Evolutionary conservation across 2,329 filamentous ascomycete genomes (phyloP), one percentile per base, ranked within the genome.

Genomic region (Penicillium sp.): DNA sequence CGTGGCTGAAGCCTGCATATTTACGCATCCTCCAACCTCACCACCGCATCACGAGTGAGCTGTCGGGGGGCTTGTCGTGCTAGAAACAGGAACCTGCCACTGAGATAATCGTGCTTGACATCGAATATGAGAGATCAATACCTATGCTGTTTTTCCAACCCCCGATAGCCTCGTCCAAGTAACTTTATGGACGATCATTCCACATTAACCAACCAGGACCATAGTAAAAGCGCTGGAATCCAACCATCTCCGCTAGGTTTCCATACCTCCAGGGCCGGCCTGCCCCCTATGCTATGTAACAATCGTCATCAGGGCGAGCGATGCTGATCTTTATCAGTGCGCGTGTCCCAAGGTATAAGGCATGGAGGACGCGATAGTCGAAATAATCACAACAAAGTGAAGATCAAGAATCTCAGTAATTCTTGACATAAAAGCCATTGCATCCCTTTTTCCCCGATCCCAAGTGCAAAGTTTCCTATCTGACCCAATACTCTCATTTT

Each of bases 161-260:
- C 23, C 24, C 21, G 5, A 46, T 8, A 33, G 33, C 26, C 50
- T 49, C 49, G 46, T 14, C 37, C 34, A 23, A 48, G 52, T 39
- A 55, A 21, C 2, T 44, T 14, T 11, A 7, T 7, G 4, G 56
- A 13, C 45, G 55, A 63, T 63, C 62, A 64, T 64, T 64, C 62
- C 62, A 49, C 45, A 55, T 11, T 29, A 19, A 29, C 43, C 13
- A 18, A 54, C 21, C 42, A 44, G 51, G 44, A 49, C 45, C 16
- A 18, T 16, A 26, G 18, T 19, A 11, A 34, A 37, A n/a, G n/a
- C 24, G 16, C 31, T 42, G 34, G 39, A 46, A 54, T 55, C 37
- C 43, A 47, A 51, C 31, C 45, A 37, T 55, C 42, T 39, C 37
- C 37, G 46, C 45, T 54, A 26, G 28, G 44, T 44, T 48, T 39